These are phyloP conservation scores for Eucalyptus paniculata DNA, from an alignment of 345 rosid species.

Conservation along the genomic window DNA sequence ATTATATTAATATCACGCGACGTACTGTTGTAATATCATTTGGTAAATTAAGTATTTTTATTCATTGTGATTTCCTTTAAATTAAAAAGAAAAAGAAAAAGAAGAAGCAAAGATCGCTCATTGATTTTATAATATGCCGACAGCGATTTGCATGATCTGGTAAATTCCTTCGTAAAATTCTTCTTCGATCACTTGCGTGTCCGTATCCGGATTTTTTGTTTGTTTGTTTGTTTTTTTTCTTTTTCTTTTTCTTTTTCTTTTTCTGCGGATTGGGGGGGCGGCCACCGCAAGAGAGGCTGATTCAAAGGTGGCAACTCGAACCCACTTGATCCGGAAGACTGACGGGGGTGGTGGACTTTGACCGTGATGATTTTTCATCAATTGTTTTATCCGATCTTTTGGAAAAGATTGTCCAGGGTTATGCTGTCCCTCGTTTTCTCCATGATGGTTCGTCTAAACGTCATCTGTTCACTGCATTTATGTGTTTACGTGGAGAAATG, in stretches of 20 bases:
- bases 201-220: too few species aligned
- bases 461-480: background rate
- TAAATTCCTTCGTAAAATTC: background rate
- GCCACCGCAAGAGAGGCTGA: background rate
- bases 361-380: background rate
- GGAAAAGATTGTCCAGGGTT: background rate
- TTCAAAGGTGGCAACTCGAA: background rate
- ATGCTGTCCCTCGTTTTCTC: background rate
- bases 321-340: background rate
- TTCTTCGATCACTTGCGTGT: background rate
- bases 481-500: background rate
- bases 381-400: background rate
- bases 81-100: background rate
- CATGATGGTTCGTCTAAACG: background rate
- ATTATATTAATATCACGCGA: background rate
- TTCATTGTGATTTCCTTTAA: background rate
- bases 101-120: background rate
- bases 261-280: background rate
- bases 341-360: background rate
- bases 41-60: background rate
- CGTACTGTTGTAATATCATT: fast-evolving
- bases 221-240: too few species aligned
- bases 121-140: background rate
- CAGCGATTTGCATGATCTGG: background rate
- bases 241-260: too few species aligned